phyloP scores from a whole-genome alignment of 1,139 yeast species.

The Protomyces macrosporus region DNA sequence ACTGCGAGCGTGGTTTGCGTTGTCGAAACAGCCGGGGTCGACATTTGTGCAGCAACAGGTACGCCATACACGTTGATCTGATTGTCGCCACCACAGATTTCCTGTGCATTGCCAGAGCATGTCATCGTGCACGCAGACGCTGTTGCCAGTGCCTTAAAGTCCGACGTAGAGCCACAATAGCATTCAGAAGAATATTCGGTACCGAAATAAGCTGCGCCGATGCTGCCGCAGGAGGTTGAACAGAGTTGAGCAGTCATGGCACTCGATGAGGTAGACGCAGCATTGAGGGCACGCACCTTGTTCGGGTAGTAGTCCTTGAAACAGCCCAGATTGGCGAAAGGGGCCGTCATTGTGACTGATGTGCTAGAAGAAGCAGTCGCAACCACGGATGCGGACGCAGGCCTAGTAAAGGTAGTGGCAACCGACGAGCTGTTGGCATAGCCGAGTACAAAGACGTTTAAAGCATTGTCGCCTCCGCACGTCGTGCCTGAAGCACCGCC shows the following conservation, averaged over 20 bases:
- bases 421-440: background rate
- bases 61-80: background rate
- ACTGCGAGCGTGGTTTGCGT: background rate
- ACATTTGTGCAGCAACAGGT: background rate
- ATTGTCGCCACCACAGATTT: background rate
- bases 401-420: background rate
- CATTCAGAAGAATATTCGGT: background rate
- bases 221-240: background rate
- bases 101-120: background rate
- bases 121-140: background rate
- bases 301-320: background rate
- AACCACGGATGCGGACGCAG: background rate
- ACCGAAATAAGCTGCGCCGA: background rate
- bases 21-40: background rate
- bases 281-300: background rate
- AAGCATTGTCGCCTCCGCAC: slow-evolving; percentile 10
- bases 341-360: background rate
- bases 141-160: background rate
- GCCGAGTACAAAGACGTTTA: background rate
- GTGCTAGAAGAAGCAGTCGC: background rate
- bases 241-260: background rate
- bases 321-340: background rate
- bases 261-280: background rate
- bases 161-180: background rate
- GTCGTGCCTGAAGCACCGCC: slow-evolving; percentile 2